Evolutionary conservation across 2,329 filamentous ascomycete genomes (phyloP).

Genomic region (Cadophora luteo-olivacea): DNA sequence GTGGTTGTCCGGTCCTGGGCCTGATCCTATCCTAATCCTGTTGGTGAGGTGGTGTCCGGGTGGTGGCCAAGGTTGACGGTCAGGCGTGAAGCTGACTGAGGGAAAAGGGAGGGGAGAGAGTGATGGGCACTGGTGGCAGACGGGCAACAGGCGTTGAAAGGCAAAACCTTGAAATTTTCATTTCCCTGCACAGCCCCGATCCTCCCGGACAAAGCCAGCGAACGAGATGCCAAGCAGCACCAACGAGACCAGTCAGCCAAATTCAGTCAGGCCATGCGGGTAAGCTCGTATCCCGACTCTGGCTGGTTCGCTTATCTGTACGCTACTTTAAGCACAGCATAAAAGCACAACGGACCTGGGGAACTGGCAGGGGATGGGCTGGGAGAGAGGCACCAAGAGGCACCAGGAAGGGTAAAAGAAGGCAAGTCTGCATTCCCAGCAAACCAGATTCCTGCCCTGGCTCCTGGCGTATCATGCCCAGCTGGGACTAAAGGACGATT

Average conservation of each 20-base stretch:
- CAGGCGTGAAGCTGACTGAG: neutral
- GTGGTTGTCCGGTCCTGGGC: neutral
- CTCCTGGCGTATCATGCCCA: neutral
- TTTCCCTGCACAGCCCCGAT: constrained; percentile 16
- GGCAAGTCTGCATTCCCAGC: neutral
- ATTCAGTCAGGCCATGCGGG: constrained; percentile 6
- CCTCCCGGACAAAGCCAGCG: neutral
- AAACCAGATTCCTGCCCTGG: neutral
- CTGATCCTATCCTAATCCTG: too few relatives aligned
- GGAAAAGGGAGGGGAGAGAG: neutral
- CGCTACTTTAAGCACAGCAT: neutral
- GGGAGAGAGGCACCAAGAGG: neutral
- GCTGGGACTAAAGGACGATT: neutral
- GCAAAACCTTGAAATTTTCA: neutral
- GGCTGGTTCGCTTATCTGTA: constrained; percentile 6
- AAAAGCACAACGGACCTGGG: neutral
- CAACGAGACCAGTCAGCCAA: neutral
- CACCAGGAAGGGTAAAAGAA: too few relatives aligned
- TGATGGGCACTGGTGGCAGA: too few relatives aligned
- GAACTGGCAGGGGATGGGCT: neutral
- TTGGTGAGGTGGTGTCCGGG: neutral
- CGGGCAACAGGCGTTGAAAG: neutral
- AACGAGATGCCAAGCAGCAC: constrained; percentile 1
- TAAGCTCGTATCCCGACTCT: constrained; percentile 5
- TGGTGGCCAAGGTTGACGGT: constrained; percentile 12